Evolutionary conservation across 2,329 filamentous ascomycete genomes (phyloP), one percentile per base, ranked within the genome.

Genomic region (Fusarium staphyleae): DNA sequence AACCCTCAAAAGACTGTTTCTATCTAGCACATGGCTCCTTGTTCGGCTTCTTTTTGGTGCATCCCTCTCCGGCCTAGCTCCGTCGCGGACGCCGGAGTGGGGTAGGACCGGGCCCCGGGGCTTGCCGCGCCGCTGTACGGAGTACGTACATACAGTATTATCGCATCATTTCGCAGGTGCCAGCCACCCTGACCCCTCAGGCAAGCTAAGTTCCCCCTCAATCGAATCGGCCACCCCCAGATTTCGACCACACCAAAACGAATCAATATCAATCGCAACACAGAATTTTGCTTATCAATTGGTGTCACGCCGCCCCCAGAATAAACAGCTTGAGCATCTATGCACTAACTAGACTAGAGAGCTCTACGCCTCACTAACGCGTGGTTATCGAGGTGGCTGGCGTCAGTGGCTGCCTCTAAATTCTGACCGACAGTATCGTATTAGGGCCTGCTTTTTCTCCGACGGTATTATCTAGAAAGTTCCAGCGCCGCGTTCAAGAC

Each of bases 241-340:
- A 52, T 56, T 60, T 35, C 50, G 19, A 32, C 28, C 48, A 54
- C 33, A 55, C 33, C 34, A 15, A 10, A 15, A 36, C 15, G 8
- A 39, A 43, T 35, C 18, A 39, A 56, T 44, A 59, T 63, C 51
- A 49, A 58, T 48, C 54, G 39, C 43, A 62, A 46, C 47, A 42
- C 40, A 58, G 10, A 26, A 37, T 50, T 30, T 28, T 63, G 62
- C 57, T 65, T 66, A 66, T 54, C 50, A 62, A 66, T 62, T 6
- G 34, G 46, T 52, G 47, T 43, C 51, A 48, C 42, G 14, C 48
- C 34, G 39, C 33, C 19, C 15, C 22, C 26, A 3, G 30, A 24
- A 43, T 13, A 32, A 49, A 19, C 30, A 59, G 19, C 52, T 33
- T 47, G 44, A n/a, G n/a, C n/a, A n/a, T n/a, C n/a, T n/a, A n/a